Evolutionary conservation across 768 basidiomycete species (phyloP), one percentile per base, ranked within the genome.

Genomic region (Clavaria fumosa): DNA sequence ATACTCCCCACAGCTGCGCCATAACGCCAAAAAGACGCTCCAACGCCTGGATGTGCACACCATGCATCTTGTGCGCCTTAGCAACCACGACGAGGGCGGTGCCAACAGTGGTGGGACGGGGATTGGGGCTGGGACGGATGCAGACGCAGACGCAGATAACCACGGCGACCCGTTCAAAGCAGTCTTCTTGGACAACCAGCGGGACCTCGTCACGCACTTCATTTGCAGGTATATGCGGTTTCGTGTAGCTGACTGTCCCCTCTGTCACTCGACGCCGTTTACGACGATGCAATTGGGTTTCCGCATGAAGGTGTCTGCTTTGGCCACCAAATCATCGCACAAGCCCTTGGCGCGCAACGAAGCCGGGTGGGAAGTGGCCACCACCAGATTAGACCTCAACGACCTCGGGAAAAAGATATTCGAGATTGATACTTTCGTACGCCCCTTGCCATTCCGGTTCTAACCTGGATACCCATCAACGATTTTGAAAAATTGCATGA

Each of bases 321-420:
- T 47, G 90, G 86, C 0, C 86, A 90, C 55, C 86, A 90, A n/a
- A n/a, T n/a, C n/a, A n/a, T n/a, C n/a, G n/a, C n/a, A n/a, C n/a
- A n/a, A n/a, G n/a, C n/a, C n/a, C 61, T 86, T 24, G 89, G 82
- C 6, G 1, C 69, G 58, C 12, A 89, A 84, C 48, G 51, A 53
- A 14, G 69, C 67, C 1, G 63, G 55, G 22, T 97, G 89, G 89
- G 93, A 97, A 55, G 63, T 86, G 15, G 80, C 88, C 2, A 71
- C 76, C 2, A 81, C 78, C 1, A 55, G 62, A 5, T 47, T 90
- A 11, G 51, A 66, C 18, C 66, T 93, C 35, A 86, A 78, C 1
- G 62, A 70, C 2, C 54, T 75, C 17, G 89, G 86, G 0, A 68
- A 69, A 53, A 56, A 67, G 42, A 61, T 89, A 38, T 84, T 90